These are phyloP conservation scores for Pholiota conissans DNA, from an alignment of 768 basidiomycete species.

Conservation along the genomic window DNA sequence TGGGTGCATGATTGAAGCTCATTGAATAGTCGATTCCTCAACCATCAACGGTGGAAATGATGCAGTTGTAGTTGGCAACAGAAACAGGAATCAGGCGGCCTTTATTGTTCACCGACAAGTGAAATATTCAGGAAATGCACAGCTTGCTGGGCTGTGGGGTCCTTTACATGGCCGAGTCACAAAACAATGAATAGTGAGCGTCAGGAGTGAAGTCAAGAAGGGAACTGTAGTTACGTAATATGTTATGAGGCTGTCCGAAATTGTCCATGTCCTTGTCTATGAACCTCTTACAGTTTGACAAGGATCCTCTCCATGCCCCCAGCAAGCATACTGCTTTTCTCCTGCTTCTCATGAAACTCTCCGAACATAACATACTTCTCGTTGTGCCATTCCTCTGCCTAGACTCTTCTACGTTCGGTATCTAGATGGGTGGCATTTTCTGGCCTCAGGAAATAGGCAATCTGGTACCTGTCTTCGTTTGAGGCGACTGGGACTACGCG, in stretches of 20 bases:
- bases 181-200: not conserved
- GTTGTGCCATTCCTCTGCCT: slow-evolving; percentile 8
- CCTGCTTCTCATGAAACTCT: slow-evolving; percentile 10
- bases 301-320: slow-evolving; percentile 6
- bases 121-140: not conserved
- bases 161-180: slow-evolving; percentile 3
- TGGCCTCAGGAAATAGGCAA: slow-evolving; percentile 11
- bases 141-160: not conserved
- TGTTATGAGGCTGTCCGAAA: too few species aligned
- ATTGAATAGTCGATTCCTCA: slow-evolving; percentile 13
- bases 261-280: too few species aligned
- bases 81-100: not conserved
- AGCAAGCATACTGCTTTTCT: slow-evolving; percentile 2
- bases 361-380: slow-evolving; percentile 11
- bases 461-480: slow-evolving; percentile 8
- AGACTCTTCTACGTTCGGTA: slow-evolving; percentile 1
- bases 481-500: slow-evolving; percentile 7
- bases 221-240: not conserved
- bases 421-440: slow-evolving; percentile 7
- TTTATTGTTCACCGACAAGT: not conserved
- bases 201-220: not conserved
- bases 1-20: slow-evolving; percentile 57
- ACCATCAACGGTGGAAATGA: not conserved
- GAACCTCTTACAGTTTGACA: too few species aligned
- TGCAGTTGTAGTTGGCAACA: not conserved